Percentiles rank a stretch among this genome's conserved stretches.
These are phyloP conservation scores for Aspergillus indologenus DNA, from an alignment of 495 filamentous ascomycete species.

Conservation along the genomic window DNA sequence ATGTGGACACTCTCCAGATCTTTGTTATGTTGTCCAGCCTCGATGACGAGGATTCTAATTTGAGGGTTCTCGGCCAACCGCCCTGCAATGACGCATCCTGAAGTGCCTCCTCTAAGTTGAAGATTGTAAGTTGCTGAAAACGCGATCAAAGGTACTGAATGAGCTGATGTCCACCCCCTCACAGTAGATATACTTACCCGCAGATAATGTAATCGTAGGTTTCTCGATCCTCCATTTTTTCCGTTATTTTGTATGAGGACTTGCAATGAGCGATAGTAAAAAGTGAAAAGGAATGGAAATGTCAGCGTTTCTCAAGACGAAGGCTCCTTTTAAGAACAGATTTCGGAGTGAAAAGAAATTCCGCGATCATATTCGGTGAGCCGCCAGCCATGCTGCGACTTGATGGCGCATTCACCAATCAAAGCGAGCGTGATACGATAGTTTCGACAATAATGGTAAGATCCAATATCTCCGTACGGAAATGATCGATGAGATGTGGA, in stretches of 20 bases:
- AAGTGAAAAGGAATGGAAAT: neutral
- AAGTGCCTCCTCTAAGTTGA: conserved; percentile 52
- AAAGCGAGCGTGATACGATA: neutral
- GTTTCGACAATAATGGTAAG: neutral
- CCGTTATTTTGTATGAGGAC: neutral
- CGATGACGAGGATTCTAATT: conserved; percentile 52
- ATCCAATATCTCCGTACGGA: neutral
- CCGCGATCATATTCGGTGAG: neutral
- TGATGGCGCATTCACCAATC: neutral
- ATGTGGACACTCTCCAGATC: conserved; percentile 49
- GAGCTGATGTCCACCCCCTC: no score
- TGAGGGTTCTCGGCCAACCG: conserved; percentile 57
- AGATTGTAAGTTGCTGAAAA: no score
- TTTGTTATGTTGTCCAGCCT: conserved; percentile 48
- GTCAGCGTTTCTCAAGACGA: neutral
- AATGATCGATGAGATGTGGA: neutral
- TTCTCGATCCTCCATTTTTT: conserved; percentile 7
- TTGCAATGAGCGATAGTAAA: no score
- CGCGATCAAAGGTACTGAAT: no score
- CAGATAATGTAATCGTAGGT: conserved; percentile 38
- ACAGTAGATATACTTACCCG: conserved; percentile 31
- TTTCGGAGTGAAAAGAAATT: neutral
- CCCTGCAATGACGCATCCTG: conserved; percentile 58
- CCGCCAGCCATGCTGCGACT: neutral
- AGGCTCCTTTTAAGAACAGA: neutral